phyloP scores from a whole-genome alignment of 768 basidiomycete species.

The Termitomyces sp. region DNA sequence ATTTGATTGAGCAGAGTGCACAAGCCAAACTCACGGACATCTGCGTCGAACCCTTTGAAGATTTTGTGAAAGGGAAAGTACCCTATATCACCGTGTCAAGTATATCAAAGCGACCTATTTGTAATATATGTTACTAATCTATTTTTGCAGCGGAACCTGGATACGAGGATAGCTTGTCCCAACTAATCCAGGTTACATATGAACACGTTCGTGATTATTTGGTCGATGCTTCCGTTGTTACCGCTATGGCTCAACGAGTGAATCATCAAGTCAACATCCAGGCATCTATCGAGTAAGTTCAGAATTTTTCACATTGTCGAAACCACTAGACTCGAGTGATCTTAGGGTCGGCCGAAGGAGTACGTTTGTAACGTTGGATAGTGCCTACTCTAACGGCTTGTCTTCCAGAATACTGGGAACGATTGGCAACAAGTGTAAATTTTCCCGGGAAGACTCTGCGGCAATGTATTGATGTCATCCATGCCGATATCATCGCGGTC shows the following conservation, averaged over 20 bases:
- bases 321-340: neutral
- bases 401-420: constrained; percentile 19
- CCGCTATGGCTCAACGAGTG: constrained; percentile 20
- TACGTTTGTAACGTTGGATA: neutral
- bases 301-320: neutral
- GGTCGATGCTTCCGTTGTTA: constrained; percentile 13
- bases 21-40: neutral
- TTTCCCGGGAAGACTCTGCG: constrained; percentile 13
- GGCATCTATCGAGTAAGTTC: constrained; percentile 19
- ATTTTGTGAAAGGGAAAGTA: constrained; percentile 1
- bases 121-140: neutral
- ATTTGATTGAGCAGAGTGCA: neutral
- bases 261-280: constrained; percentile 17
- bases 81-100: constrained; percentile 9
- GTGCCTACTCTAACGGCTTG: neutral
- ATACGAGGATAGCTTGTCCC: constrained; percentile 5
- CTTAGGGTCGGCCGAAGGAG: constrained; percentile 13
- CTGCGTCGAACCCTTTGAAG: constrained; percentile 6
- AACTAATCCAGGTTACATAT: constrained; percentile 10
- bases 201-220: constrained; percentile 10
- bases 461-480: constrained; percentile 17
- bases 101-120: neutral
- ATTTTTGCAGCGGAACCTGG: neutral
- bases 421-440: constrained; percentile 17
- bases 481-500: constrained; percentile 18